Evolutionary conservation across 495 filamentous ascomycete species (phyloP), one percentile per base, ranked within the genome.

Genomic region (Chaetomium cochliodes): DNA sequence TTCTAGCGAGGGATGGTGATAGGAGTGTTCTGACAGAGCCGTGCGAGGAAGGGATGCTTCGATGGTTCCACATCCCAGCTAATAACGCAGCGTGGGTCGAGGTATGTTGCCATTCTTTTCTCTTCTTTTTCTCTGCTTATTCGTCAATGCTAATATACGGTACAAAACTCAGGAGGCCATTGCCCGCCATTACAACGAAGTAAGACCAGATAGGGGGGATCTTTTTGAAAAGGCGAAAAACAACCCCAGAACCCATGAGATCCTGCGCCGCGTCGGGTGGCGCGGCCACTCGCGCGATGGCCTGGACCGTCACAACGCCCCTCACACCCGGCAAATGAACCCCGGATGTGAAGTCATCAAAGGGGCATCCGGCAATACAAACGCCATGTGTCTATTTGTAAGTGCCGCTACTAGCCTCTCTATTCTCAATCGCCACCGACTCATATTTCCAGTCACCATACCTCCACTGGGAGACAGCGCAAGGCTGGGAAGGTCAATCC

Each of bases 71-170:
- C 23, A 66, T 66, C 3, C 64, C 64, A 0, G 54, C 64, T 1
- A 66, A 66, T 22, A 66, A 66, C 18, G 58, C 62, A 59, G n/a
- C 41, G 9, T 66, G 58, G 58, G 64, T 66, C 15, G 64, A 66
- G 33, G 33, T 37, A 37, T 37, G 33, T 8, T 11, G 5, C 9
- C 9, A 11, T 37, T 3, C 33, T 37, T 37, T 37, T 37, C 33
- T 8, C 11, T 46, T n/a, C 2, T 46, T 46, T 46, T 46, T n/a
- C 28, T 30, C 28, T 30, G n/a, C 28, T 30, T 30, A 3, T 30
- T 6, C 28, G 28, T 6, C 28, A 6, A 18, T 47, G 57, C 47
- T 50, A 25, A 50, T n/a, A 3, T n/a, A 18, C 11, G 42, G 4
- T n/a, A 50, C 52, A 54, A 47, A 50, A 2, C 7, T 4, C 57